Percentiles rank a stretch among this genome's conserved stretches.
Conservation (phyloP, 176 grass and related monocot genomes). For the Tillandsia leiboldiana region DNA sequence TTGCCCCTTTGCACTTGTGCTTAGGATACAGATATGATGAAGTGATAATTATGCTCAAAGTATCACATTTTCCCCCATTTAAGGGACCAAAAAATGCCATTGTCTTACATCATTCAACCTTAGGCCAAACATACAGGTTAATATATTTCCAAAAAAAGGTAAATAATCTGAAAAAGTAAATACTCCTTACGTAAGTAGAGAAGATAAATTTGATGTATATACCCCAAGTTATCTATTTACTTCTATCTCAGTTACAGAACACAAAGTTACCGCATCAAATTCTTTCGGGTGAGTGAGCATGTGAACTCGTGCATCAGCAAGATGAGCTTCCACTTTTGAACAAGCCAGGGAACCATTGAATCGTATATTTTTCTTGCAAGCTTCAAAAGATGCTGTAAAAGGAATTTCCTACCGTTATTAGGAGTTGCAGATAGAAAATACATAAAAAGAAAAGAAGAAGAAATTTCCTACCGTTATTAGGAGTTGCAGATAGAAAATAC, state of each 20-base stretch:
- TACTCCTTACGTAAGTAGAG: too few relatives aligned
- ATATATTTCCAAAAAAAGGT: too few relatives aligned
- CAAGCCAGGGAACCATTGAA: constrained; percentile 62
- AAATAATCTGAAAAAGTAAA: too few relatives aligned
- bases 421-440: neutral
- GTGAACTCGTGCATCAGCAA: constrained; percentile 89
- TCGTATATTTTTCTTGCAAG: constrained; percentile 82
- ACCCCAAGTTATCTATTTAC: neutral
- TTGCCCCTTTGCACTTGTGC: too few relatives aligned
- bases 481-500: too few relatives aligned
- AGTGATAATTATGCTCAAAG: too few relatives aligned
- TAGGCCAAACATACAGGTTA: too few relatives aligned
- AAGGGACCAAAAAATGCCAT: too few relatives aligned
- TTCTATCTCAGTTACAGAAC: constrained; percentile 5
- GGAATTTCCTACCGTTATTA: neutral
- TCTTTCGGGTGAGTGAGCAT: constrained; percentile 99
- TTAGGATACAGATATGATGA: too few relatives aligned
- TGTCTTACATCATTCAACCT: too few relatives aligned
- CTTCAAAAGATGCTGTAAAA: constrained; percentile 75
- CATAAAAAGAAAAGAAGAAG: neutral
- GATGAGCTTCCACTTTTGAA: constrained; percentile 84
- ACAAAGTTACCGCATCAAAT: constrained; percentile 74
- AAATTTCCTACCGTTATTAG: too few relatives aligned
- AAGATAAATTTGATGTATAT: neutral
- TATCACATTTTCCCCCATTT: too few relatives aligned